These are phyloP conservation scores for Leccinum longicurvipes DNA, from an alignment of 768 basidiomycete genomes.

Conservation along the genomic window DNA sequence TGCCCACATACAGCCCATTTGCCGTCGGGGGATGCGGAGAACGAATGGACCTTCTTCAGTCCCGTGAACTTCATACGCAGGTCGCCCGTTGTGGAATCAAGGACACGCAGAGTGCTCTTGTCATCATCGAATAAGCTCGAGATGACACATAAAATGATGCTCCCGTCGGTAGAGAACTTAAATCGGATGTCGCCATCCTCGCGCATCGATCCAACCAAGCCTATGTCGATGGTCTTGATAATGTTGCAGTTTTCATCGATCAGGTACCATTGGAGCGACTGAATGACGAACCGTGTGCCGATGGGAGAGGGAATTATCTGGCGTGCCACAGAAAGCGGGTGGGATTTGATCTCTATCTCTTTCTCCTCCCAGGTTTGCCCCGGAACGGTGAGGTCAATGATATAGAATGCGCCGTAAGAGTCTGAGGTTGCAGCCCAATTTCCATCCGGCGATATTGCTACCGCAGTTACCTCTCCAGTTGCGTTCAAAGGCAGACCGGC, in stretches of 20 bases:
- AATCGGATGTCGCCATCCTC: not conserved
- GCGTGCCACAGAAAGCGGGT: not conserved
- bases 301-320: not conserved
- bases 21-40: constrained; percentile 3
- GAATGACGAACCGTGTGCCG: constrained; percentile 11
- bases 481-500: not conserved
- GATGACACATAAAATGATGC: constrained; percentile 4
- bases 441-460: constrained; percentile 23
- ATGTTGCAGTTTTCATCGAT: not conserved
- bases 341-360: not conserved
- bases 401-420: constrained; percentile 2
- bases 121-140: not conserved
- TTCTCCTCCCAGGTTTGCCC: constrained; percentile 1
- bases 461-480: not conserved
- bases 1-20: constrained; percentile 10
- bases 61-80: constrained; percentile 5
- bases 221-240: constrained; percentile 11
- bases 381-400: constrained; percentile 4
- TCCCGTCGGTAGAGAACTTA: constrained; percentile 13
- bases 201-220: not conserved
- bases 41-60: constrained; percentile 6
- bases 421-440: constrained; percentile 12
- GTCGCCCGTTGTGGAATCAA: constrained; percentile 9
- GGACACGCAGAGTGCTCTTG: constrained; percentile 9
- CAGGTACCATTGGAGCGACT: not conserved